phyloP scores from a whole-genome alignment of 768 basidiomycete species.

The Kwoniella europaea region DNA sequence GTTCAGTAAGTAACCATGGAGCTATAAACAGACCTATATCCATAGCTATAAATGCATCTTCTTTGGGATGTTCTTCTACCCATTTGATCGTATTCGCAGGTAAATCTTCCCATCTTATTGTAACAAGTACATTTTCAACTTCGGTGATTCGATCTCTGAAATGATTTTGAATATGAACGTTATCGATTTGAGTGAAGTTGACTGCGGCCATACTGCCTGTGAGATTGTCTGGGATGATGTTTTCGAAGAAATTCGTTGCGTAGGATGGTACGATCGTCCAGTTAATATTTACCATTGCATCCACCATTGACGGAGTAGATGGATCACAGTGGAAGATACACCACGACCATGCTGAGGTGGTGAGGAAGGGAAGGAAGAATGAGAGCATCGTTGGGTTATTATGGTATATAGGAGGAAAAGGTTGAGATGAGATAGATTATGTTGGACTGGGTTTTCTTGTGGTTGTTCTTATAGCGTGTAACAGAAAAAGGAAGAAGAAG shows the following conservation, averaged over 20 bases:
- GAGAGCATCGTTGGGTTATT: neutral
- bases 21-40: neutral
- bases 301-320: neutral
- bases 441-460: neutral
- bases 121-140: neutral
- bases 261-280: neutral
- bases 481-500: neutral
- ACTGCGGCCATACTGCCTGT: neutral
- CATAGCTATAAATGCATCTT: neutral
- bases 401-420: neutral
- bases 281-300: neutral
- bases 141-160: neutral
- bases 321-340: neutral
- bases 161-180: neutral
- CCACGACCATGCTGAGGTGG: neutral
- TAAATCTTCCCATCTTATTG: neutral
- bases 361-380: neutral
- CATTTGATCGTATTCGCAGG: neutral
- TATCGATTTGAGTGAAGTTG: neutral
- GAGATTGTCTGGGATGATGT: neutral
- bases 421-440: neutral
- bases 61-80: neutral
- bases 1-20: neutral
- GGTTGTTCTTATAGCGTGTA: neutral
- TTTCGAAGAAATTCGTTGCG: neutral